Evolutionary conservation across 345 rosid genomes (phyloP).

Genomic region (Euphorbia pulcherrima): DNA sequence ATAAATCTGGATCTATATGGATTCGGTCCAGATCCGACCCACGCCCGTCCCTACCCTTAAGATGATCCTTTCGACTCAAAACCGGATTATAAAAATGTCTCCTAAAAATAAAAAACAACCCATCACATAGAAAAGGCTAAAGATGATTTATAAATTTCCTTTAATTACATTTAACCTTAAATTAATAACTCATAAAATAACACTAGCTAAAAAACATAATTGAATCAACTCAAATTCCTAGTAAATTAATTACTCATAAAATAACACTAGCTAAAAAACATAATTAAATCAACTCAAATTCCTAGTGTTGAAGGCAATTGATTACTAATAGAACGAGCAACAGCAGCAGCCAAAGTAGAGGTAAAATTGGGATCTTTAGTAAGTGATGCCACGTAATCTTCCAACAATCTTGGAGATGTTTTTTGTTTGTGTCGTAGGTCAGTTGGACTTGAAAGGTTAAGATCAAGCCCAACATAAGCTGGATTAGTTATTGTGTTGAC

Average conservation of each 20-base stretch:
- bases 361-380: slow-evolving; percentile 43
- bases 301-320: not conserved
- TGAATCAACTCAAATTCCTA: not conserved
- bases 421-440: slow-evolving; percentile 1
- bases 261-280: not conserved
- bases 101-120: too few species aligned
- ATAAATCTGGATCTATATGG: too few species aligned
- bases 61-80: too few species aligned
- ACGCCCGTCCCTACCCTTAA: too few species aligned
- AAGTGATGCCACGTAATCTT: slow-evolving; percentile 31
- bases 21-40: too few species aligned
- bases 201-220: not conserved
- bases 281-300: not conserved
- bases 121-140: too few species aligned
- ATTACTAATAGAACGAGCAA: slow-evolving; percentile 34
- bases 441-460: slow-evolving; percentile 24
- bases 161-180: not conserved
- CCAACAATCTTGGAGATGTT: not conserved
- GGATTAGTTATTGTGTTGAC: slow-evolving; percentile 10
- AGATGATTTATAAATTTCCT: too few species aligned
- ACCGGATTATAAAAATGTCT: too few species aligned
- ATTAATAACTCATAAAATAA: too few species aligned
- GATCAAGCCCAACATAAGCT: slow-evolving; percentile 23
- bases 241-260: slow-evolving; percentile 14
- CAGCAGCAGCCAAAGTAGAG: slow-evolving; percentile 38